Evolutionary conservation across 2,329 filamentous ascomycete species (phyloP), one percentile per base, ranked within the genome.

Genomic region (Colletotrichum lindemuthianum): DNA sequence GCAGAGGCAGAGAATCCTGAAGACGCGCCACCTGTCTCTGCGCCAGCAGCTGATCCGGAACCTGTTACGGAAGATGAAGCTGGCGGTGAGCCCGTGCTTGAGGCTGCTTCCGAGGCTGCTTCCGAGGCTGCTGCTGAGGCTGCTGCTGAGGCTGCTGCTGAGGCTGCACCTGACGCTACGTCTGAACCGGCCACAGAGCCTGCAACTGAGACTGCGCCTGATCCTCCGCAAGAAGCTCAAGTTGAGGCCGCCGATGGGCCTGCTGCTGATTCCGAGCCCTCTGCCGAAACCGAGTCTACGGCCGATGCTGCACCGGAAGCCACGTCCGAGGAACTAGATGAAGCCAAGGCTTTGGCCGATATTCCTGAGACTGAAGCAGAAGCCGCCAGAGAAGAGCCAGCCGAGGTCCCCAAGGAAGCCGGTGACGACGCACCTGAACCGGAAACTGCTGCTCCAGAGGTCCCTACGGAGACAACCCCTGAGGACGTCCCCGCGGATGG

Each of bases 121-220:
- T n/a, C n/a, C n/a, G n/a, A n/a, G n/a, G n/a, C n/a, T n/a, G n/a
- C n/a, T n/a, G n/a, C 52, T 3, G 58, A 60, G 43, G 5, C 51
- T 49, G 6, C 16, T 7, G 10, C 32, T 37, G 52, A 56, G 24
- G 37, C 36, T 13, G 34, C 33, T 5, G 11, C 24, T n/a, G 37
- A 33, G 45, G 40, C 41, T 47, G 43, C 36, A 13, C 4, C n/a
- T 36, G 41, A 54, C 10, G 8, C 41, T 43, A n/a, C 36, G 12
- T 10, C n/a, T 36, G 41, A 54, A 16, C 5, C 41, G 36, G n/a
- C 24, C 12, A 15, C 12, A 10, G 50, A 57, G 2, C 2, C 52
- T 3, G 24, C 52, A 32, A 33, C 24, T 13, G 48, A 63, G 33
- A 24, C 24, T 10, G 43, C 41, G 44, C 41, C 59, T n/a, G 59